Conservation (phyloP, 179 eudicot species). For the Beta lomatogona region DNA sequence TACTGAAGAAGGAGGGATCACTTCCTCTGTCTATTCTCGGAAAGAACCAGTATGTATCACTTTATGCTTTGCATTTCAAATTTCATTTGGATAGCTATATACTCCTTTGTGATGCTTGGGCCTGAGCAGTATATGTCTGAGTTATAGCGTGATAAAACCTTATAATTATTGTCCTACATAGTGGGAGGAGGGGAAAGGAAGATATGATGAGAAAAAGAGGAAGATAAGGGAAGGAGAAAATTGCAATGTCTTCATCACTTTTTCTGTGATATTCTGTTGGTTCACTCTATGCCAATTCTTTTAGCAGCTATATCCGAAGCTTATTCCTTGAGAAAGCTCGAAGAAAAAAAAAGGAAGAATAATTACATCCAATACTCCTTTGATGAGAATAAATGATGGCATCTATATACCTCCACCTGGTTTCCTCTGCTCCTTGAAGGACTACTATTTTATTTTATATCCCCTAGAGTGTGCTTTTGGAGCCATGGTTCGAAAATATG, state of each 20-base stretch:
- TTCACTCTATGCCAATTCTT: neutral
- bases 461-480: neutral
- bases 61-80: slow-evolving; percentile 1
- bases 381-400: neutral
- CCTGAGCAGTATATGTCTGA: neutral
- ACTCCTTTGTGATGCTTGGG: slow-evolving; percentile 3
- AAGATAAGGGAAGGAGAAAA: neutral
- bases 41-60: slow-evolving; percentile 78
- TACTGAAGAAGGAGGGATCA: slow-evolving; percentile 95
- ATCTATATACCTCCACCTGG: neutral
- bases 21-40: slow-evolving; percentile 96
- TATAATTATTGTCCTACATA: neutral
- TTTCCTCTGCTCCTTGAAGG: neutral
- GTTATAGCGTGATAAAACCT: neutral
- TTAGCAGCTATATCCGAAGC: neutral
- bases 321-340: neutral
- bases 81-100: neutral
- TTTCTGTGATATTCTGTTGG: neutral
- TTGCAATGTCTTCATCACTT: neutral
- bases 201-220: neutral
- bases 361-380: neutral
- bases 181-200: slow-evolving; percentile 1
- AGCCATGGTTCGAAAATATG: no score
- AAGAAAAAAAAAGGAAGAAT: neutral
- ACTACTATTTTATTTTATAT: neutral